A percentile compares a stretch with the other conserved stretches of the same genome.
Evolutionary conservation across 2,329 filamentous ascomycete genomes (phyloP).

Genomic region (Fusarium gaditjirri): DNA sequence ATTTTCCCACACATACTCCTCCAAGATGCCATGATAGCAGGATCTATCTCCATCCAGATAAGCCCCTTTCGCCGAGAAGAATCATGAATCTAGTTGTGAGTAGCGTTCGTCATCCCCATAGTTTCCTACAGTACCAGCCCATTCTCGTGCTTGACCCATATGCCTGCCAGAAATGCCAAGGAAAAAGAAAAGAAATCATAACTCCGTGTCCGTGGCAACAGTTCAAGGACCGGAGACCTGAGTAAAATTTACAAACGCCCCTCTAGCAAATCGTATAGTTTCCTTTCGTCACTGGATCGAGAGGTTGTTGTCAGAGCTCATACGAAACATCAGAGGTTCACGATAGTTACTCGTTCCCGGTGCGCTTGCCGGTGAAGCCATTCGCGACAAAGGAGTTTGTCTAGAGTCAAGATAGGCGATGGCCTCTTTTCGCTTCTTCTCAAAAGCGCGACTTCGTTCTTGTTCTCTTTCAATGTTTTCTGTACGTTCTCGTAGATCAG

Average conservation of each 20-base stretch:
- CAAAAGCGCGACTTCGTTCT: constrained; percentile 61
- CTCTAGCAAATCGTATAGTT: background rate
- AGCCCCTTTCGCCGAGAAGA: background rate
- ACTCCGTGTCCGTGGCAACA: constrained; percentile 7
- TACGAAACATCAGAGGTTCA: constrained; percentile 31
- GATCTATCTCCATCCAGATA: background rate
- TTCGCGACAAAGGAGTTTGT: constrained; percentile 41
- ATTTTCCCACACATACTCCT: constrained; percentile 7
- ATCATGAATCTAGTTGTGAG: background rate
- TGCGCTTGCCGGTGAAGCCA: constrained; percentile 46
- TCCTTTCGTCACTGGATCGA: constrained; percentile 10
- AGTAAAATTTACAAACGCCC: background rate
- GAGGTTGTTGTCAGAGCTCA: constrained; percentile 35
- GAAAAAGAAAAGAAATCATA: constrained; percentile 11
- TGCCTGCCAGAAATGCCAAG: constrained; percentile 16
- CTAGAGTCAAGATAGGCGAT: constrained; percentile 52
- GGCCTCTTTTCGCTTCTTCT: constrained; percentile 59
- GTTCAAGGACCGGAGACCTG: background rate
- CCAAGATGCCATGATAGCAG: constrained; percentile 8
- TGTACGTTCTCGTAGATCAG: constrained; percentile 57
- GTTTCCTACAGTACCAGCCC: background rate
- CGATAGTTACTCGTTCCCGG: constrained; percentile 35
- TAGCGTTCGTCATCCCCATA: background rate
- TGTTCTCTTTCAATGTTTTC: constrained; percentile 58
- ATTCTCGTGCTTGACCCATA: background rate